A percentile compares a stretch with the other conserved stretches of the same genome.
Conservation (phyloP, 2,329 filamentous ascomycete species). For the Botrytis tulipae region DNA sequence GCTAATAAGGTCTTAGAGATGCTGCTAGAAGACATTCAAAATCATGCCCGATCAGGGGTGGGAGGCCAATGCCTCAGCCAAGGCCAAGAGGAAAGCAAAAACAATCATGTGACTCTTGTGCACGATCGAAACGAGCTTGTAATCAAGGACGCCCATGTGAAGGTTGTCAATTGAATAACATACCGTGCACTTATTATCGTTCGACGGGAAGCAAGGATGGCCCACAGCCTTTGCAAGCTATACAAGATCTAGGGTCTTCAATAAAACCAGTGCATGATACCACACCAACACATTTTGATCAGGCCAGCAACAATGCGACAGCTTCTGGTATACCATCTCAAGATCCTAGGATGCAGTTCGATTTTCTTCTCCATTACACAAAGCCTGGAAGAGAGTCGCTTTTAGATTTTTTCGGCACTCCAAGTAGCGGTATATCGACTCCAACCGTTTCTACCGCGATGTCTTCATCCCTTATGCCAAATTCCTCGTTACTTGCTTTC, state of each 20-base stretch:
- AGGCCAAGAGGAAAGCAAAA: slow-evolving; percentile 18
- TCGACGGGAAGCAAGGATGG: background rate
- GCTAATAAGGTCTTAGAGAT: slow-evolving; percentile 12
- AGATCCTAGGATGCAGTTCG: slow-evolving; percentile 2
- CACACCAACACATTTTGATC: background rate
- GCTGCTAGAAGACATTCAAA: slow-evolving; percentile 17
- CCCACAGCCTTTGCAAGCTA: background rate
- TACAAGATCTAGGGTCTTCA: background rate
- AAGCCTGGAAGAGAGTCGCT: background rate
- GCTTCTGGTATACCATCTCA: background rate
- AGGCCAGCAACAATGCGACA: background rate
- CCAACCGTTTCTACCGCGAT: background rate
- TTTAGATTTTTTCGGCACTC: background rate
- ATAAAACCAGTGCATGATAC: background rate
- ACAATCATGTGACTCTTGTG: slow-evolving; percentile 20
- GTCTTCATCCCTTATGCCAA: background rate
- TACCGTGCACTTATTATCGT: slow-evolving; percentile 7
- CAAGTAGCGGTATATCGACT: background rate
- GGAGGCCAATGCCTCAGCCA: slow-evolving; percentile 12
- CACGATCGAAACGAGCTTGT: slow-evolving; percentile 17
- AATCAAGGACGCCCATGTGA: slow-evolving; percentile 16
- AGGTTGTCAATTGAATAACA: background rate
- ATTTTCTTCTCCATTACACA: slow-evolving; percentile 39
- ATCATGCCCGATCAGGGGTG: slow-evolving; percentile 14
- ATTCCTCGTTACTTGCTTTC: background rate